Percentiles rank a stretch among this genome's conserved stretches.
phyloP scores from a whole-genome alignment of 352 stramenopile genomes.

The Globisporangium iwayamae region DNA sequence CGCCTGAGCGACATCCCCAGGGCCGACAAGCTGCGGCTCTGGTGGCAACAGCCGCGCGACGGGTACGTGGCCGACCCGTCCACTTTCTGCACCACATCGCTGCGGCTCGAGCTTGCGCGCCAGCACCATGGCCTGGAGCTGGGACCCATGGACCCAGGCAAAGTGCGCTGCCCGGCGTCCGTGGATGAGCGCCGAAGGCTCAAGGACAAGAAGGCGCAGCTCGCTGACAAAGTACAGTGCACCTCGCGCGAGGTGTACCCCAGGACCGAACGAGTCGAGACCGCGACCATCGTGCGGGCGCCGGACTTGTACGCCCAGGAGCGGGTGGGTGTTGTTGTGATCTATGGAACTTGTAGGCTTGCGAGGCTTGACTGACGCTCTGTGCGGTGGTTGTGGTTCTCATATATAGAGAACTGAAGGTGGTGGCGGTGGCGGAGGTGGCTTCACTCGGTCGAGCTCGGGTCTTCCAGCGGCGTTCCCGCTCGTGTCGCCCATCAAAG shows the following conservation, averaged over 20 bases:
- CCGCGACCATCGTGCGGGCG: slow-evolving; percentile 24
- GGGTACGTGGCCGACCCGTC: slow-evolving; percentile 63
- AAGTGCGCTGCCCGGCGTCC: slow-evolving; percentile 33
- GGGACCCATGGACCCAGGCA: slow-evolving; percentile 43
- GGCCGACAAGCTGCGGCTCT: slow-evolving; percentile 32
- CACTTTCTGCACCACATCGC: slow-evolving; percentile 32
- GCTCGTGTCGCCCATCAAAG: slow-evolving; percentile 45
- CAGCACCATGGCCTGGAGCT: slow-evolving; percentile 21
- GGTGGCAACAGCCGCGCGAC: slow-evolving; percentile 46
- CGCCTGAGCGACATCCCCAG: slow-evolving; percentile 50
- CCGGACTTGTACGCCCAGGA: slow-evolving; percentile 41
- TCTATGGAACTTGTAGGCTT: background rate
- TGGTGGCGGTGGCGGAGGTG: slow-evolving; percentile 3
- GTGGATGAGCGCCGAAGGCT: slow-evolving; percentile 33
- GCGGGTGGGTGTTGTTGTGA: background rate
- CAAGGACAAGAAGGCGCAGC: slow-evolving; percentile 27
- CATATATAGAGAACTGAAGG: background rate
- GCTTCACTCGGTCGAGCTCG: slow-evolving; percentile 13
- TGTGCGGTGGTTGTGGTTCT: background rate
- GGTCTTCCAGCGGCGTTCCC: slow-evolving; percentile 16
- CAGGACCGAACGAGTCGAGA: slow-evolving; percentile 15
- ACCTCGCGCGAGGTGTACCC: slow-evolving; percentile 38
- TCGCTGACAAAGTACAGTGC: slow-evolving; percentile 45
- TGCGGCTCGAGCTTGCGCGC: slow-evolving; percentile 39
- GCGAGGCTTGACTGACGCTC: background rate